These are phyloP conservation scores for Fragaria ananassa DNA, from an alignment of 306 rosid genomes.

Conservation along the genomic window DNA sequence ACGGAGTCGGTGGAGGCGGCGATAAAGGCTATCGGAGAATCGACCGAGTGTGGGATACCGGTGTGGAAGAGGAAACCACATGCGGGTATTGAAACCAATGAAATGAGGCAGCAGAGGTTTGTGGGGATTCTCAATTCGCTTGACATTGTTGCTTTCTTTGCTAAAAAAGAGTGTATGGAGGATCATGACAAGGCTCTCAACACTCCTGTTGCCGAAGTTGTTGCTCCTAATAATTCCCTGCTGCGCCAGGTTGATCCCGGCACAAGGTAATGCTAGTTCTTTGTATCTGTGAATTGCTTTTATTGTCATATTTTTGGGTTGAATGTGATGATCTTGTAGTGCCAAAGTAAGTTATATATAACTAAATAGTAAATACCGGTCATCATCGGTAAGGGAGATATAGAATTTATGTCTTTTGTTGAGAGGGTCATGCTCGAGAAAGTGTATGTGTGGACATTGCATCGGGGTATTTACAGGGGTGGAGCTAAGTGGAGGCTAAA, in stretches of 20 bases:
- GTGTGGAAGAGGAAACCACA: constrained; percentile 74
- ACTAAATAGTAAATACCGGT: too few relatives aligned
- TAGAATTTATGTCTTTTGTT: neutral
- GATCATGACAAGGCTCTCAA: constrained; percentile 81
- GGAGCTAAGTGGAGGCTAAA: neutral
- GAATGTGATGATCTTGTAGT: neutral
- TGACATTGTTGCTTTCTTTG: constrained; percentile 84
- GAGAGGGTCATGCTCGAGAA: neutral
- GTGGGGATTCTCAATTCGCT: constrained; percentile 86
- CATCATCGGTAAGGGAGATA: neutral
- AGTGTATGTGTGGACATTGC: neutral
- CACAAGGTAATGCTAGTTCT: constrained; percentile 35
- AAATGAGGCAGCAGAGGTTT: constrained; percentile 84
- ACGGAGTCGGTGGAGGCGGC: constrained; percentile 82
- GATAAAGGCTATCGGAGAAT: constrained; percentile 72
- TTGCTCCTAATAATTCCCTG: constrained; percentile 50
- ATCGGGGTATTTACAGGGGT: neutral
- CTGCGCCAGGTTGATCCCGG: constrained; percentile 91
- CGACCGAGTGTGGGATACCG: constrained; percentile 77
- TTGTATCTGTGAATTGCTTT: too few relatives aligned
- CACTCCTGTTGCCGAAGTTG: constrained; percentile 68
- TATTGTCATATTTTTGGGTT: too few relatives aligned
- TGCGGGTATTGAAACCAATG: constrained; percentile 60
- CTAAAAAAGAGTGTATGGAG: constrained; percentile 58
- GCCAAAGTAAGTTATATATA: too few relatives aligned